Percentiles rank a stretch among this genome's conserved stretches.
These are phyloP conservation scores for Helicostylum pulchrum DNA, from an alignment of 192 early-diverging fungal species.

Conservation along the genomic window DNA sequence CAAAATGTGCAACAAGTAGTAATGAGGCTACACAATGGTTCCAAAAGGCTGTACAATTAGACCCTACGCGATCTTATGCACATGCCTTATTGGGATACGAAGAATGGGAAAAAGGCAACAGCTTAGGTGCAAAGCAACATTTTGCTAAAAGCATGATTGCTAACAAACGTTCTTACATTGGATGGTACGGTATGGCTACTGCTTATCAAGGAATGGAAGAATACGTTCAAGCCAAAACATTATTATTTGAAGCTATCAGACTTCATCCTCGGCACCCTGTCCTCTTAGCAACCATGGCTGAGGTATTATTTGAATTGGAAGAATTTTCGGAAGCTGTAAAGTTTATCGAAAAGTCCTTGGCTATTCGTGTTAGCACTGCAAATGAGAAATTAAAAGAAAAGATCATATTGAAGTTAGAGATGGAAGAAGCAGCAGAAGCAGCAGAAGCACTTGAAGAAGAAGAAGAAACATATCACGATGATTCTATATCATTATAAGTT, in stretches of 20 bases:
- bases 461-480: background rate
- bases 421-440: background rate
- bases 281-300: constrained; percentile 27
- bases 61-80: constrained; percentile 24
- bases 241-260: constrained; percentile 25
- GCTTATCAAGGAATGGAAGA: constrained; percentile 24
- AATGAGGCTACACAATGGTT: constrained; percentile 31
- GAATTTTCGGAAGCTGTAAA: constrained; percentile 10
- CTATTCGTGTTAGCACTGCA: background rate
- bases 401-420: background rate
- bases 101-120: constrained; percentile 31
- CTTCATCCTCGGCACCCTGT: constrained; percentile 29
- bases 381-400: background rate
- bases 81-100: constrained; percentile 30
- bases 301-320: constrained; percentile 21
- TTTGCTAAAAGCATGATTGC: constrained; percentile 27
- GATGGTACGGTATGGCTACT: constrained; percentile 31
- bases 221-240: constrained; percentile 14
- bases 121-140: constrained; percentile 26
- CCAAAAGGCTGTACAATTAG: constrained; percentile 23
- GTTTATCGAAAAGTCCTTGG: constrained; percentile 9
- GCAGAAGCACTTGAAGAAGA: too few relatives aligned
- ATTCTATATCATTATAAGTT: too few relatives aligned
- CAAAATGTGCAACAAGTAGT: constrained; percentile 9
- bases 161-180: constrained; percentile 25